These are phyloP conservation scores for Colletotrichum sp. DNA, from an alignment of 2,329 filamentous ascomycete species.

Conservation along the genomic window DNA sequence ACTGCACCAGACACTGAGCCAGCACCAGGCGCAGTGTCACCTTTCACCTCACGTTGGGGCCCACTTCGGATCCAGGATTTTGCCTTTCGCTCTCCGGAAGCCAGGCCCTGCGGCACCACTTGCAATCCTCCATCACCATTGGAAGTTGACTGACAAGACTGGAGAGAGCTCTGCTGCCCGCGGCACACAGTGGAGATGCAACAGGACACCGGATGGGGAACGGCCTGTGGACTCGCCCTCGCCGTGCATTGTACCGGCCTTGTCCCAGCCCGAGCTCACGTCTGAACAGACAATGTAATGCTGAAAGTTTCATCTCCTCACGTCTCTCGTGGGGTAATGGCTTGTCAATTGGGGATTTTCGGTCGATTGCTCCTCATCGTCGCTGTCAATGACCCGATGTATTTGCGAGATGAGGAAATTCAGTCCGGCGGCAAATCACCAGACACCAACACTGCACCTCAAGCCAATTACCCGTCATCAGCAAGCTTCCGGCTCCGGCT, in stretches of 20 bases:
- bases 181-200: background rate
- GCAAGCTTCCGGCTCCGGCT: background rate
- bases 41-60: background rate
- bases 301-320: background rate
- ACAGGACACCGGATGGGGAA: background rate
- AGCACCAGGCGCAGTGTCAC: background rate
- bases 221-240: background rate
- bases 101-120: conserved; percentile 3
- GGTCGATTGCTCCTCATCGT: background rate
- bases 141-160: background rate
- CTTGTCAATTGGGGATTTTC: background rate
- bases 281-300: conserved; percentile 10
- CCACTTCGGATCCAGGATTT: conserved; percentile 17
- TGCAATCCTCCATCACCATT: background rate
- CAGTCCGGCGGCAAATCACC: background rate
- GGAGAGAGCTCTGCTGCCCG: background rate
- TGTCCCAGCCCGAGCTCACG: conserved; percentile 8
- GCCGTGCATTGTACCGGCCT: background rate
- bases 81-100: background rate
- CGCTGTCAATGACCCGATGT: background rate
- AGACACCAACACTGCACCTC: background rate
- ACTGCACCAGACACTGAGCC: background rate
- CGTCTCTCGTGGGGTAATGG: background rate
- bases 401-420: background rate
- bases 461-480: background rate